phyloP scores from a whole-genome alignment of 1,284 basidiomycete genomes.

The Ganoderma meredithae region DNA sequence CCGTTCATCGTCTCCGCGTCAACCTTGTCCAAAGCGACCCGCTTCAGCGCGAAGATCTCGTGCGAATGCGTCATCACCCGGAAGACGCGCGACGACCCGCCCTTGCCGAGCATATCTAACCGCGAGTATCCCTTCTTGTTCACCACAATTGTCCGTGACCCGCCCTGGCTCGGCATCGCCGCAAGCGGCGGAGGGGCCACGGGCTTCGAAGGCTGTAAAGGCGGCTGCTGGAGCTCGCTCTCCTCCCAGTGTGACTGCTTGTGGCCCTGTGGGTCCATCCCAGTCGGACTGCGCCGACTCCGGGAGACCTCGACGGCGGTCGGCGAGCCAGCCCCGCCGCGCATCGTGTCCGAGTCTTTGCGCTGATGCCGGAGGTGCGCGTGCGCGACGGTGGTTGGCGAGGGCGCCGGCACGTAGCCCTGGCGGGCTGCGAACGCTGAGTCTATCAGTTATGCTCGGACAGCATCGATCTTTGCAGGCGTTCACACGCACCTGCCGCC shows the following conservation, averaged over 20 bases:
- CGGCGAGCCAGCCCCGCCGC: slow-evolving; percentile 42
- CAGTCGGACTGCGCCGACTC: slow-evolving; percentile 69
- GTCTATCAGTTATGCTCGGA: slow-evolving; percentile 9
- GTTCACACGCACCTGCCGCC: slow-evolving; percentile 30
- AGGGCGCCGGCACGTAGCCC: slow-evolving; percentile 37
- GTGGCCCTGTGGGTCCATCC: slow-evolving; percentile 56
- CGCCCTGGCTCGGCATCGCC: slow-evolving; percentile 1
- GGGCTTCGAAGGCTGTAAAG: slow-evolving; percentile 12
- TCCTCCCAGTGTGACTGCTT: slow-evolving; percentile 28
- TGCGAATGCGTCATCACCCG: slow-evolving; percentile 82
- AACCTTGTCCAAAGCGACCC: slow-evolving; percentile 85
- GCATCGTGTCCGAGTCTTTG: slow-evolving; percentile 78
- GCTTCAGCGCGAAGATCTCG: slow-evolving; percentile 88
- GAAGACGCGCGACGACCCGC: slow-evolving; percentile 93
- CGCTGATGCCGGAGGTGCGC: slow-evolving; percentile 57
- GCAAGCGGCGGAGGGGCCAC: neutral
- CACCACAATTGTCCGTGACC: slow-evolving; percentile 39
- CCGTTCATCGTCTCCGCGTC: slow-evolving; percentile 88
- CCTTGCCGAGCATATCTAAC: slow-evolving; percentile 88
- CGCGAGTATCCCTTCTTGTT: slow-evolving; percentile 86
- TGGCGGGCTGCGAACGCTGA: slow-evolving; percentile 23
- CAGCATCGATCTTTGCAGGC: neutral
- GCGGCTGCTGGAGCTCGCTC: slow-evolving; percentile 22
- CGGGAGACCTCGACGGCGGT: slow-evolving; percentile 49
- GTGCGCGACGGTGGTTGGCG: slow-evolving; percentile 43